A percentile compares a stretch with the other conserved stretches of the same genome.
phyloP scores from a whole-genome alignment of 2,329 filamentous ascomycete genomes.

The Monosporascus sp. region DNA sequence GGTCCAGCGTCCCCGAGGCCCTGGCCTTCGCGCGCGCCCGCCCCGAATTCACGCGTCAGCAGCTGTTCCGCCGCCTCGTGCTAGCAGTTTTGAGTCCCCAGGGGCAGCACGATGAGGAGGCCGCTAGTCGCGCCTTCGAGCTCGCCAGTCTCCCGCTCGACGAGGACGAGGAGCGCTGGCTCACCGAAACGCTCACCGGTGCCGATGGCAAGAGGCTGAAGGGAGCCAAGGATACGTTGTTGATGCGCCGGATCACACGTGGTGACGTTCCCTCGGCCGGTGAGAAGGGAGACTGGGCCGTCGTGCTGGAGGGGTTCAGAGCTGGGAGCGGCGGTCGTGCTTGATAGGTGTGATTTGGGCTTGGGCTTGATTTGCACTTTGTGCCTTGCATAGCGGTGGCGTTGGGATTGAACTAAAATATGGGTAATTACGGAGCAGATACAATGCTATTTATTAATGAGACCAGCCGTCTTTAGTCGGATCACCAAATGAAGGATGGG shows the following conservation, averaged over 20 bases:
- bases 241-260: slow-evolving; percentile 67
- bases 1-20: slow-evolving; percentile 64
- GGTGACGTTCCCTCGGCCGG: slow-evolving; percentile 48
- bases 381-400: slow-evolving; percentile 25
- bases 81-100: slow-evolving; percentile 46
- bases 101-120: slow-evolving; percentile 24
- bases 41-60: slow-evolving; percentile 53
- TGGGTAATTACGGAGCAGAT: too few relatives aligned
- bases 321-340: slow-evolving; percentile 32
- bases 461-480: too few relatives aligned
- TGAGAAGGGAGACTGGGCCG: slow-evolving; percentile 44
- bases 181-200: slow-evolving; percentile 60
- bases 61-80: slow-evolving; percentile 63
- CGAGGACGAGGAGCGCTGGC: slow-evolving; percentile 65
- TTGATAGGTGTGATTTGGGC: background rate
- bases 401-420: slow-evolving; percentile 13
- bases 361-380: slow-evolving; percentile 4
- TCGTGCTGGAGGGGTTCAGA: slow-evolving; percentile 47
- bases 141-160: slow-evolving; percentile 70
- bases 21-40: slow-evolving; percentile 67
- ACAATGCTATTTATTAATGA: too few relatives aligned
- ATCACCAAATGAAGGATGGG: too few relatives aligned
- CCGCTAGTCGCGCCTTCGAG: slow-evolving; percentile 57
- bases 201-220: slow-evolving; percentile 60
- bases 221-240: slow-evolving; percentile 65